Evolutionary conservation across 176 grass and related monocot genomes (phyloP), one percentile per base, ranked within the genome.

Genomic region (Zoysia japonica): DNA sequence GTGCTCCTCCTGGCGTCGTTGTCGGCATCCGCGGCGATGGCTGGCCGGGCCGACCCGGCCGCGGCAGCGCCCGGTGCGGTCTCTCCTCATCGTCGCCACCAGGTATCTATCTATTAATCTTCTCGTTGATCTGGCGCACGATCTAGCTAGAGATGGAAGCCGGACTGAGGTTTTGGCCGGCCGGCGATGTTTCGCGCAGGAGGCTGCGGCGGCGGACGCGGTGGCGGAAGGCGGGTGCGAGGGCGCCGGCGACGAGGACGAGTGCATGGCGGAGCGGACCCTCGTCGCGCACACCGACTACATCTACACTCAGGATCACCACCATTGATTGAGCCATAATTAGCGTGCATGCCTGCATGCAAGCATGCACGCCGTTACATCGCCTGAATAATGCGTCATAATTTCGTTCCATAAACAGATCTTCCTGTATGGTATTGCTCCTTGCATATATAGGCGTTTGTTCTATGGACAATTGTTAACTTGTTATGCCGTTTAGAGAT

Each of bases 231-330:
- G 3, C 17, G 80, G 69, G 9, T 92, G 93, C 72, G 78, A 89
- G 71, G 75, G 71, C 5, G 82, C 65, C 3, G 52, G 28, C 35
- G 84, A 63, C 9, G 67, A 85, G 66, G 87, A 91, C 62, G 88
- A 83, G 47, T 95, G 93, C 89, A 40, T 92, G 61, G 43, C 74
- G 78, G 83, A 84, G 78, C 77, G 84, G 77, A 90, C 87, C 53
- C 93, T 95, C 15, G 73, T 13, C 5, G 93, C 89, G 20, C 93
- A 95, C 72, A 92, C 78, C 7, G 93, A 95, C 76, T 95, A 95
- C 87, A 95, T 95, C 81, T 95, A 95, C 88, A 95, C 93, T 47
- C 88, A 93, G 78, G 7, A 80, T 65, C 77, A 93, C 41, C 91
- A 93, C 85, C 56, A 91, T 17, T 93, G 48, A 9, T 68, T 38